Percentiles rank a stretch among this genome's conserved stretches.
Conservation (phyloP, 441 rosid species). For the Raphanus hybrid region DNA sequence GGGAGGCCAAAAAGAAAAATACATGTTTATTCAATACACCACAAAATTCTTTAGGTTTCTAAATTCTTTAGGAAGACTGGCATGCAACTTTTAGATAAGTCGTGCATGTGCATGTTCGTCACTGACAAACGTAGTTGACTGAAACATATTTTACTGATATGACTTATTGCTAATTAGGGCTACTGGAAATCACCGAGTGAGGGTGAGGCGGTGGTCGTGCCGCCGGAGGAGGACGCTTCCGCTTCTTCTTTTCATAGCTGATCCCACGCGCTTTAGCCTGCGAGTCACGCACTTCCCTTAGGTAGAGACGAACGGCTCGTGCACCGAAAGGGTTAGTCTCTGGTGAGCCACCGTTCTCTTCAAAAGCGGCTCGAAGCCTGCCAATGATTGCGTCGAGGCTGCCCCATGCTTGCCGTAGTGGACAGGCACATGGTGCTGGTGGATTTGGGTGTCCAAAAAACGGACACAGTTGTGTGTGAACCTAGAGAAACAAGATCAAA, state of each 20-base stretch:
- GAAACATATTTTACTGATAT: slow-evolving; percentile 20
- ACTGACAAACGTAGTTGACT: slow-evolving; percentile 12
- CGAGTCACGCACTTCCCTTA: slow-evolving; percentile 84
- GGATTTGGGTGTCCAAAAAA: slow-evolving; percentile 90
- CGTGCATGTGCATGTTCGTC: slow-evolving; percentile 40
- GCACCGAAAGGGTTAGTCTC: slow-evolving; percentile 93
- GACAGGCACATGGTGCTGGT: slow-evolving; percentile 91
- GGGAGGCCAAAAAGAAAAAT: background rate
- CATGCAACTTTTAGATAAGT: slow-evolving; percentile 5
- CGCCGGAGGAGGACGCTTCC: slow-evolving; percentile 60
- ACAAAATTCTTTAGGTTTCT: slow-evolving; percentile 11
- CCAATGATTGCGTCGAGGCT: slow-evolving; percentile 93
- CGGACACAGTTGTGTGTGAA: slow-evolving; percentile 77
- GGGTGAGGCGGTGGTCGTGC: slow-evolving; percentile 39
- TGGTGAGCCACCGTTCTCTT: slow-evolving; percentile 87
- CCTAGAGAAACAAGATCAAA: slow-evolving; percentile 35
- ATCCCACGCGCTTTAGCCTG: slow-evolving; percentile 90
- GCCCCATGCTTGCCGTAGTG: slow-evolving; percentile 95
- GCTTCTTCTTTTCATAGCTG: slow-evolving; percentile 86
- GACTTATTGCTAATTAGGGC: slow-evolving; percentile 34
- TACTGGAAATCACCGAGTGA: slow-evolving; percentile 36
- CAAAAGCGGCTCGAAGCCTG: slow-evolving; percentile 87
- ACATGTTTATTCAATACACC: slow-evolving; percentile 16
- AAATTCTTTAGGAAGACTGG: slow-evolving; percentile 10
- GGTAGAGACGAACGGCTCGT: slow-evolving; percentile 87